A percentile compares a stretch with the other conserved stretches of the same genome.
Conservation (phyloP, 73 alveolate genomes). For the Urostyla sp. region DNA sequence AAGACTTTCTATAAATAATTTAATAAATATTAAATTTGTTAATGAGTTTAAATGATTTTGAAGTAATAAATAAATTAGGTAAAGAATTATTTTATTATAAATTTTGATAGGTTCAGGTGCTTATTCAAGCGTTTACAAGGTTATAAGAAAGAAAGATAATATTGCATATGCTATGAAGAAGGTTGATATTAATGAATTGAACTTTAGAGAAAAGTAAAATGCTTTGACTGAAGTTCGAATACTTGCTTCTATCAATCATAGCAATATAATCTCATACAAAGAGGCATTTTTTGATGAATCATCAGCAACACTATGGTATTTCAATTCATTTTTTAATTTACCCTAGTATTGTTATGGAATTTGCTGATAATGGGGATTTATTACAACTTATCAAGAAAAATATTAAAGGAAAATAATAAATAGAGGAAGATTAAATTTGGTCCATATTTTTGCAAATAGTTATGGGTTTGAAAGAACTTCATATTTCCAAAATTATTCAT, state of each 20-base stretch:
- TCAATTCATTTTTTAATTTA: background rate
- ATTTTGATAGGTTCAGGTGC: slow-evolving; percentile 82
- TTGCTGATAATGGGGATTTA: slow-evolving; percentile 87
- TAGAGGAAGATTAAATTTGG: slow-evolving; percentile 84
- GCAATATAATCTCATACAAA: slow-evolving; percentile 75
- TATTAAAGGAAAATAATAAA: slow-evolving; percentile 44
- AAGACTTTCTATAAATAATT: too few species aligned
- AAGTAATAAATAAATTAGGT: slow-evolving; percentile 67
- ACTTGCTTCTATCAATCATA: slow-evolving; percentile 75
- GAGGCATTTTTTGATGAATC: slow-evolving; percentile 84
- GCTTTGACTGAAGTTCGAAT: slow-evolving; percentile 87
- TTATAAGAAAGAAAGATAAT: slow-evolving; percentile 64
- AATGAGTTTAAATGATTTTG: slow-evolving; percentile 70
- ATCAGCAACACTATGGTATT: slow-evolving; percentile 70
- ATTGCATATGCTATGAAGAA: slow-evolving; percentile 76
- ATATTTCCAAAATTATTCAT: slow-evolving; percentile 73
- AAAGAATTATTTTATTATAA: background rate
- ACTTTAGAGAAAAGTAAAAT: slow-evolving; percentile 79
- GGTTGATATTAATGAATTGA: slow-evolving; percentile 70
- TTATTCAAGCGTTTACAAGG: slow-evolving; percentile 79
- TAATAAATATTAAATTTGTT: background rate
- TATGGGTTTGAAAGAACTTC: slow-evolving; percentile 75
- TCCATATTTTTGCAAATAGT: slow-evolving; percentile 70
- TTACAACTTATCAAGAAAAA: slow-evolving; percentile 68
- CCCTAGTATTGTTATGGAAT: slow-evolving; percentile 87